phyloP scores from a whole-genome alignment of 2,329 filamentous ascomycete species.

The Ophiocordyceps camponoti-saundersi region DNA sequence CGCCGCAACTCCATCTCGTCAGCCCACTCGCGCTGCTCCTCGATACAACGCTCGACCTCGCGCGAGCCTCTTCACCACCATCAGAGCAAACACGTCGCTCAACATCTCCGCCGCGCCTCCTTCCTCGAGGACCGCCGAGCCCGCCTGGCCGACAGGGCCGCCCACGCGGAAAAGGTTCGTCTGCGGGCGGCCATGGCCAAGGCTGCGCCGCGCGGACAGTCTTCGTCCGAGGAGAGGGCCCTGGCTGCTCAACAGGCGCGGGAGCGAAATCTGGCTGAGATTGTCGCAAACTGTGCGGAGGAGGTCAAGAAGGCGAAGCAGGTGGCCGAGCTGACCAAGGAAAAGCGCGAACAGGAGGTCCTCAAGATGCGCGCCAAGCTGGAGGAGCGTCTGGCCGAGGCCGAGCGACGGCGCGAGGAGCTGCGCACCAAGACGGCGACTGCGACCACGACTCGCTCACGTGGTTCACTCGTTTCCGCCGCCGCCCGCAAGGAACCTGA shows the following conservation, averaged over 20 bases:
- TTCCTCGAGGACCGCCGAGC: slow-evolving; percentile 71
- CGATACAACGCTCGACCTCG: slow-evolving; percentile 32
- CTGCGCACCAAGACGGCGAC: slow-evolving; percentile 27
- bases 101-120: slow-evolving; percentile 62
- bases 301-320: slow-evolving; percentile 72
- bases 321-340: slow-evolving; percentile 67
- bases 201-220: slow-evolving; percentile 45
- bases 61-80: slow-evolving; percentile 22
- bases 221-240: slow-evolving; percentile 57
- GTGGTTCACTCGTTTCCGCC: slow-evolving; percentile 5
- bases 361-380: slow-evolving; percentile 54
- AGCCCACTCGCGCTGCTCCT: slow-evolving; percentile 51
- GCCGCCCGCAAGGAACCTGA: slow-evolving; percentile 22
- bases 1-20: slow-evolving; percentile 69
- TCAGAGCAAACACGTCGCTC: slow-evolving; percentile 62
- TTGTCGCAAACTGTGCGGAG: slow-evolving; percentile 65
- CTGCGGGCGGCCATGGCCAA: slow-evolving; percentile 59
- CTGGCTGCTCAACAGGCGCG: slow-evolving; percentile 62
- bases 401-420: slow-evolving; percentile 53
- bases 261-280: slow-evolving; percentile 67
- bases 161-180: slow-evolving; percentile 70
- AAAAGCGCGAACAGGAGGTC: slow-evolving; percentile 60
- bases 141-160: slow-evolving; percentile 61
- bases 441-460: too few species aligned
- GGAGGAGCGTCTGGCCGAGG: slow-evolving; percentile 65